Conservation (phyloP, 1,139 yeast genomes). For the Candida neerlandica region DNA sequence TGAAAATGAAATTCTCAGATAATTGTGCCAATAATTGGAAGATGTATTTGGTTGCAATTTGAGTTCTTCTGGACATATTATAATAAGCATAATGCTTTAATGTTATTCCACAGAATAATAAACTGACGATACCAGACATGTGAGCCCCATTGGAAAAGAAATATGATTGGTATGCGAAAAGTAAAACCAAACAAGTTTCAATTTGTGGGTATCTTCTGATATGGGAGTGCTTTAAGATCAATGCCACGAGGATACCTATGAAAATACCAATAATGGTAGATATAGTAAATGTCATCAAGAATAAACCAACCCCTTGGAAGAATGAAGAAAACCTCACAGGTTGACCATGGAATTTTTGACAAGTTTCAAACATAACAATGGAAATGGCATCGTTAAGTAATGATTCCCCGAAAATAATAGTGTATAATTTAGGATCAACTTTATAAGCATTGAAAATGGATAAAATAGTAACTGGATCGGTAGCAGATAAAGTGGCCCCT, state of each 20-base stretch:
- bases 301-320: slow-evolving; percentile 92
- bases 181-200: slow-evolving; percentile 87
- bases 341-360: slow-evolving; percentile 93
- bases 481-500: slow-evolving; percentile 96
- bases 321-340: slow-evolving; percentile 71
- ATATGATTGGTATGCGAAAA: slow-evolving; percentile 94
- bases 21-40: slow-evolving; percentile 93
- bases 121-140: slow-evolving; percentile 97
- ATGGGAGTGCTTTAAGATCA: slow-evolving; percentile 88
- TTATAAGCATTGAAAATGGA: slow-evolving; percentile 96
- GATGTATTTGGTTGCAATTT: slow-evolving; percentile 91
- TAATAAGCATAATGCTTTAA: slow-evolving; percentile 95
- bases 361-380: slow-evolving; percentile 98
- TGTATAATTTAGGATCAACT: slow-evolving; percentile 95
- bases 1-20: slow-evolving; percentile 95
- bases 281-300: slow-evolving; percentile 89
- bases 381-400: slow-evolving; percentile 95
- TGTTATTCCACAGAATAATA: slow-evolving; percentile 94
- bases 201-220: slow-evolving; percentile 93
- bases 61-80: slow-evolving; percentile 97
- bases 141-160: slow-evolving; percentile 98
- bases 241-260: slow-evolving; percentile 86
- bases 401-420: slow-evolving; percentile 96
- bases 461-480: slow-evolving; percentile 96
- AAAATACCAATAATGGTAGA: slow-evolving; percentile 90